Base-by-base conservation (phyloP, 2,329 filamentous ascomycete species). In the Penicillium capsulatum region DNA sequence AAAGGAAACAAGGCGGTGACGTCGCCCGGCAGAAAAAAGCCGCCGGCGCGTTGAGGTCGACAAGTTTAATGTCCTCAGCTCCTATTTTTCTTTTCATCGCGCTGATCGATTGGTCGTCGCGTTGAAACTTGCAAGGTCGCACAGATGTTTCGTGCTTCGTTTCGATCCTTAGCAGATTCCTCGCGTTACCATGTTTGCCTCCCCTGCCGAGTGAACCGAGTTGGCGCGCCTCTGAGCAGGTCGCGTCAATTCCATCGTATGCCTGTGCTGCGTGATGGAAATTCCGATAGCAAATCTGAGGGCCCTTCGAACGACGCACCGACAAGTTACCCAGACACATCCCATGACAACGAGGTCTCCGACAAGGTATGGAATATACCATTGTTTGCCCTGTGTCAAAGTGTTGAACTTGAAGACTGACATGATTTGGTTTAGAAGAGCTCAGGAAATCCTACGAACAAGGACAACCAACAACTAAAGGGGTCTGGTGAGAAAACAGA, bases 121-220 rank as follows among this genome's bases (percentile, higher is more conserved):
- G 9, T 35, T 11, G 26, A n/a, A 29, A 28, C 13, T 9, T 17
- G 37, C 24, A 20, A 14, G 13, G 40, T 39, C 37, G 45, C 34
- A 53, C 54, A 60, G 40, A 69, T 69, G 65, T 59, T 67, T 48
- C 61, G 60, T 43, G 50, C 52, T 37, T 63, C 61, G 29, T 41
- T 65, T 40, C 58, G 62, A 57, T 61, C 61, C 58, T 53, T 58
- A 42, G 51, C 57, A 60, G 59, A 59, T 51, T 59, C 61, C 45
- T 27, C 54, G 17, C 54, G 59, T 47, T 49, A 53, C 31, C 55
- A 66, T 61, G 54, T 64, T 44, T 67, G 62, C 47, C 41, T 57
- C 26, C 60, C 59, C 37, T 66, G 63, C 50, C 38, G 61, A 47
- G 48, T 53, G n/a, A 51, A 44, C 40, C 45, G 53, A 38, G 42